Conservation (phyloP, 2,329 filamentous ascomycete species). For the Diaporthe sp. region DNA sequence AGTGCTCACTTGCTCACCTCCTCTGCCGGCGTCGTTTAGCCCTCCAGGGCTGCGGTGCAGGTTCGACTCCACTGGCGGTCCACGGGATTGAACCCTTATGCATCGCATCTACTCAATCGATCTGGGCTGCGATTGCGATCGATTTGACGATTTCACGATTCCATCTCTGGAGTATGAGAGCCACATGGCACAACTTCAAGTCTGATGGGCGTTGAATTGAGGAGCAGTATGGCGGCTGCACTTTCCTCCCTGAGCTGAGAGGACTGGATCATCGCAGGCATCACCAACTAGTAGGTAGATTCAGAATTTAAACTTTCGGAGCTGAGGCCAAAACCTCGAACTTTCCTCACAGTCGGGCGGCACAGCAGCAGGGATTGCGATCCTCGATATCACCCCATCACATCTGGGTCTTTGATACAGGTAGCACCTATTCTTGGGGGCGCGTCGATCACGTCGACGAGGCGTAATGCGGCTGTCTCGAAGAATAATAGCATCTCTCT, state of each 20-base stretch:
- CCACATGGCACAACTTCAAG: slow-evolving; percentile 2
- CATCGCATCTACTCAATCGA: background rate
- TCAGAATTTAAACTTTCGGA: slow-evolving; percentile 12
- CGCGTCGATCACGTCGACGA: background rate
- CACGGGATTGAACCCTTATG: slow-evolving; percentile 13
- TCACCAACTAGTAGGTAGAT: background rate
- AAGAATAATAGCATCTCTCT: background rate
- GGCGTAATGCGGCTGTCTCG: slow-evolving; percentile 13
- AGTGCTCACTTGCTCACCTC: background rate
- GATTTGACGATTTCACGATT: background rate
- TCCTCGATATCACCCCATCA: background rate
- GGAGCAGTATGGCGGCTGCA: background rate
- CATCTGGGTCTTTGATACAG: background rate
- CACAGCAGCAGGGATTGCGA: background rate
- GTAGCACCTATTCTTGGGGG: background rate
- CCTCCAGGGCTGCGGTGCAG: slow-evolving; percentile 10
- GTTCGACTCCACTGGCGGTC: background rate
- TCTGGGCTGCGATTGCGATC: background rate
- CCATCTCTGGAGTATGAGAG: background rate
- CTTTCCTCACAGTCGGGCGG: slow-evolving; percentile 20
- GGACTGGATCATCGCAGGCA: background rate
- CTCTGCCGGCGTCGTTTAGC: slow-evolving; percentile 1
- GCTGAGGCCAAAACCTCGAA: background rate
- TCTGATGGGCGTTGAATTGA: background rate
- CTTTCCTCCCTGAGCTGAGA: background rate